Evolutionary conservation across 108 stramenopile species (phyloP), one percentile per base, ranked within the genome.

Genomic region (Cyclotella baltica): DNA sequence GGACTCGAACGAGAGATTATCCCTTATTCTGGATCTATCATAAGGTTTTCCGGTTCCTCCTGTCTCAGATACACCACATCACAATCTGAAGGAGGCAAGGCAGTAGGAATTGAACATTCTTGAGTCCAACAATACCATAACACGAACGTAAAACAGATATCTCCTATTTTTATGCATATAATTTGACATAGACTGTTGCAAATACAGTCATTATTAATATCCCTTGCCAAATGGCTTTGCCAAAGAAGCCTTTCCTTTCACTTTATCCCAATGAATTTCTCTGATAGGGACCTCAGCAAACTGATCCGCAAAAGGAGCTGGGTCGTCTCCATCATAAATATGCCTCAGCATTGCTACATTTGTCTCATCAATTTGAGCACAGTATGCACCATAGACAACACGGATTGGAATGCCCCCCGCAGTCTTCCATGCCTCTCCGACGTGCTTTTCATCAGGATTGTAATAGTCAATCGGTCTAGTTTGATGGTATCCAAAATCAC

Each of bases 281-380:
- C 27, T 81, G 68, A 81, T 70, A 0, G 80, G 80, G 36, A 81
- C 28, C 37, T 70, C 61, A 29, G 51, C 61, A 56, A 86, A 86
- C 55, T 86, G 85, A 77, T 80, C 83, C 27, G 80, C 73, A 66
- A 86, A 86, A 8, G 86, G 86, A 5, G 86, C 83, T 20, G 83
- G 83, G 57, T 83, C 78, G 30, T 86, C 86, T 15, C 79, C 86
- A 62, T 84, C 83, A 58, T 86, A 86, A 15, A 86, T 55, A 59
- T 86, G 78, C 38, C 70, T 46, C 9, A 81, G 27, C 83, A 86
- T 84, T 4, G 80, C 70, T 22, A 76, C 37, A 62, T 86, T 86
- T 22, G 79, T 62, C 67, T 86, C 79, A 22, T 86, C 86, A 48
- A 86, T 72, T 58, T 86, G 86, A 25, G 75, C 63, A 58, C 86